Conservation (phyloP, 2,329 filamentous ascomycete species). For the Pseudopithomyces maydicus region DNA sequence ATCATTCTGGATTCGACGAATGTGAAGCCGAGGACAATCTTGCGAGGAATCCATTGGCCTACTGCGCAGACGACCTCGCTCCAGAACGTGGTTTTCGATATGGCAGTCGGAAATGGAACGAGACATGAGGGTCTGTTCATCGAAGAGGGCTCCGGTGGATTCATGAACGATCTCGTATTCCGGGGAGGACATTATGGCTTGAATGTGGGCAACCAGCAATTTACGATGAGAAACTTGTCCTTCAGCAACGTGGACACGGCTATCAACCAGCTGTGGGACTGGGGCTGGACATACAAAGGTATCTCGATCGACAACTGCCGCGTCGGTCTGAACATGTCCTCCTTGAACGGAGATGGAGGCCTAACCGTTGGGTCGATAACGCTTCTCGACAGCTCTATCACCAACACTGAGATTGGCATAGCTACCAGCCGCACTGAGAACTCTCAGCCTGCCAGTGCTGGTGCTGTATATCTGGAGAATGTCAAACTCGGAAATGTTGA, state of each 20-base stretch:
- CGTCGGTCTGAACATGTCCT: conserved; percentile 57
- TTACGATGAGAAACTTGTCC: conserved; percentile 62
- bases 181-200: conserved; percentile 49
- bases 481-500: conserved; percentile 60
- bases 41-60: conserved; percentile 54
- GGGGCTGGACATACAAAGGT: conserved; percentile 62
- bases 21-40: conserved; percentile 52
- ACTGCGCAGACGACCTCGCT: conserved; percentile 53
- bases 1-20: conserved; percentile 65
- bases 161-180: conserved; percentile 53
- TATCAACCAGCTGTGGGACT: conserved; percentile 64
- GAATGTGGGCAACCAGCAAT: conserved; percentile 55
- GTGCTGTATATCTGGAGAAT: conserved; percentile 62
- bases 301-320: conserved; percentile 59
- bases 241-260: conserved; percentile 59
- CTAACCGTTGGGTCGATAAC: conserved; percentile 61
- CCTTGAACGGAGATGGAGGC: conserved; percentile 29
- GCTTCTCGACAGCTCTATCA: conserved; percentile 62
- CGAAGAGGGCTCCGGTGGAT: conserved; percentile 51
- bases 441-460: conserved; percentile 51
- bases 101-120: conserved; percentile 51
- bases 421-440: conserved; percentile 51
- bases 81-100: conserved; percentile 52
- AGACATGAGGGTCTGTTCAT: conserved; percentile 53
- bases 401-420: conserved; percentile 57